Base-by-base conservation (phyloP, 164 flowering plant species). In the Saururus chinensis region DNA sequence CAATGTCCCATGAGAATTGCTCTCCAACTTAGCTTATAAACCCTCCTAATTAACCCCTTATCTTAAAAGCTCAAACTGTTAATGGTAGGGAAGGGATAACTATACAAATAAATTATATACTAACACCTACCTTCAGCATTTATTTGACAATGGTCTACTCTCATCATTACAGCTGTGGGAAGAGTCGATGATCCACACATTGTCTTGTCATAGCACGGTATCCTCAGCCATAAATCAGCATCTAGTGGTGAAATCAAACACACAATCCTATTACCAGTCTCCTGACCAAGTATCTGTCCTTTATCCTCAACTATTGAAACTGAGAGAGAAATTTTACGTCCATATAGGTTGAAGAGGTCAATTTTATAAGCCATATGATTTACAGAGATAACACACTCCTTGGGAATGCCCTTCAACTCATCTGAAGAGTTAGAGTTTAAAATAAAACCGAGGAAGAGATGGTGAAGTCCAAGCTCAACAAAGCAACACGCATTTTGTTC, bases 151-250 rank as follows among this genome's bases (percentile, higher is more conserved):
- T 54, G 54, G 22, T 41, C 24, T 40, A 84, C 70, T 63, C 66
- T 78, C 57, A 73, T 71, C 91, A 87, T 85, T 69, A 90, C 48
- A 73, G 79, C 84, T 25, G 69, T 67, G 25, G 77, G 54, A 59
- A 60, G 53, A 56, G 71, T 53, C 53, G 75, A 64, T 30, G 40
- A 55, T 56, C 54, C 71, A 66, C 22, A 19, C 62, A 56, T 56
- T 49, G 62, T 20, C 55, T 64, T 67, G 68, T 49, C 66, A 52
- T 70, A 78, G 58, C 63, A 68, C 13, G 97, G 97, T 62, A 90
- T 72, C 76, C 85, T 85, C 37, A 93, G 59, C 96, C 95, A 90
- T 17, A 90, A 62, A 79, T 93, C 99, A 60, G 78, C 82, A 71
- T 73, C 70, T 14, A 85, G 60, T 51, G 80, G 66, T 56, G 73